Base-by-base conservation (phyloP, 2,329 filamentous ascomycete genomes). In the Fusarium sp. region DNA sequence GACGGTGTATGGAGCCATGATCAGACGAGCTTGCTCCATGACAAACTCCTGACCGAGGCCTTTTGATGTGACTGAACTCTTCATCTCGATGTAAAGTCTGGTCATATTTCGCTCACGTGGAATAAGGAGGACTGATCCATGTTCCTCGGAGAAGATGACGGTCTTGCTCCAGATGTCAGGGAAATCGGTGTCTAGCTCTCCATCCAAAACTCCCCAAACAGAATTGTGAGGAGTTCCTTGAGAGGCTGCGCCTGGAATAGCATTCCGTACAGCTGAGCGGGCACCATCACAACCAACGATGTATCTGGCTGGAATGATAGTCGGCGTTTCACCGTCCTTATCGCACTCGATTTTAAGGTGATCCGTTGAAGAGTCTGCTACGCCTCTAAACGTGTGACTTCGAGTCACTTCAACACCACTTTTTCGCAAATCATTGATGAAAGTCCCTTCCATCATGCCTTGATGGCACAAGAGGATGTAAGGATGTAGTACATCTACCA, bases 91-190 rank as follows among this genome's bases (percentile, higher is more conserved):
- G 73, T 88, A 89, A 69, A 89, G 83, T 40, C 91, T 86, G 0
- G 91, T 93, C 86, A 93, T 89, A 73, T 92, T 91, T 37, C 90
- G 84, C 78, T 93, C 91, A n/a, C 91, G 87, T 4, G 91, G 91
- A 55, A 93, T 90, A 76, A 92, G 91, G 20, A 93, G 84, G 40
- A 93, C 89, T 0, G 90, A 91, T 2, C 91, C 91, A 38, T 89
- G 84, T 61, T 88, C 85, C 60, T 92, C 88, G 3, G 89, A 91
- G 69, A 90, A 90, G 12, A 93, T 85, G 0, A 92, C 86, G 0
- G 90, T 90, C 80, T 93, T 93, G 78, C 88, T 91, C 89, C 91
- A 93, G 42, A 93, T 87, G 73, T 93, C 91, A 3, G 91, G 91
- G 71, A 93, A 93, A 76, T 93, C 86, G 6, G 91, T 93, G 40